These are phyloP conservation scores for Aspergillus sparsus DNA, from an alignment of 495 filamentous ascomycete species.

Conservation along the genomic window DNA sequence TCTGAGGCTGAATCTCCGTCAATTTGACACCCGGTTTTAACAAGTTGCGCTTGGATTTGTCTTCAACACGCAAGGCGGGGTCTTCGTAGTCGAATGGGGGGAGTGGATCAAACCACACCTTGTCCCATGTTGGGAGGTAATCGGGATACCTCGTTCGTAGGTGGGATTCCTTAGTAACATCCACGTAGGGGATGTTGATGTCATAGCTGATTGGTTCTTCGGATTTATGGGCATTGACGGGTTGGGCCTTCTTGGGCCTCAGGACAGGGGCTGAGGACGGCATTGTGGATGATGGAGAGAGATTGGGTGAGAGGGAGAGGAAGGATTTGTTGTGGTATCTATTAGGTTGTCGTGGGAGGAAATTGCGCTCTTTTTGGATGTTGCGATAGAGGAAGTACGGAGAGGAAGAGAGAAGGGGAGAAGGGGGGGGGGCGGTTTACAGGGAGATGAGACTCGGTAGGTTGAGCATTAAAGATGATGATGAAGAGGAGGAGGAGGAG, in stretches of 20 bases:
- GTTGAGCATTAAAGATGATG: no score
- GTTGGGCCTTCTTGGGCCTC: constrained; percentile 35
- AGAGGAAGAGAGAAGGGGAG: no score
- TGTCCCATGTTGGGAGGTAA: constrained; percentile 67
- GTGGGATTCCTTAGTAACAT: constrained; percentile 41
- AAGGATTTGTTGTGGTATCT: neutral
- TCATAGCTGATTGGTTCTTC: constrained; percentile 55
- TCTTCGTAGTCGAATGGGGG: constrained; percentile 61
- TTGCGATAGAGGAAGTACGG: no score
- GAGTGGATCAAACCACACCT: constrained; percentile 59
- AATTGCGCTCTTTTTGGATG: neutral
- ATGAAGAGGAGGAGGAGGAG: no score
- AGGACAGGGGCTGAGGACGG: constrained; percentile 41
- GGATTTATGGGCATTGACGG: constrained; percentile 34
- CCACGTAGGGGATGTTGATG: constrained; percentile 58
- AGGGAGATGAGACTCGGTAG: no score
- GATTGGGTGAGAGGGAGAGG: neutral
- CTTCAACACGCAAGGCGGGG: constrained; percentile 55
- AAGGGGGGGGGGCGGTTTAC: no score
- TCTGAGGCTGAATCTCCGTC: constrained; percentile 65
- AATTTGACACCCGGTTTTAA: constrained; percentile 50
- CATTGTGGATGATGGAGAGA: constrained; percentile 28
- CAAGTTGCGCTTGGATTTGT: constrained; percentile 60
- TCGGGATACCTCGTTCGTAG: constrained; percentile 54
- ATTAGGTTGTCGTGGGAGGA: neutral